phyloP scores from a whole-genome alignment of 2,329 filamentous ascomycete genomes.

The Diaporthe humulicola region DNA sequence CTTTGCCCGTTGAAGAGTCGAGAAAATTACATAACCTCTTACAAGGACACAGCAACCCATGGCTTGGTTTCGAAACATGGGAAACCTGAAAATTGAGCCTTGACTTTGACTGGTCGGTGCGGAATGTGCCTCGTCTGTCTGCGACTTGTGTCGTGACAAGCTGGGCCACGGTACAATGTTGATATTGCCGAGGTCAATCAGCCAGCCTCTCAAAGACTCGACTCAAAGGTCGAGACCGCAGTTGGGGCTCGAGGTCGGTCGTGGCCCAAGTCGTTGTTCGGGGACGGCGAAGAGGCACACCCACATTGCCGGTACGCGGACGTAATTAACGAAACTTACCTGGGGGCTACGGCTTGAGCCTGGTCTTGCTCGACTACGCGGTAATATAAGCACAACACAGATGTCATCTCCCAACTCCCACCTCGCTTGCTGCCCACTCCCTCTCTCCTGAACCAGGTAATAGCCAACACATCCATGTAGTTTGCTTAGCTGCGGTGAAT shows the following conservation, averaged over 20 bases:
- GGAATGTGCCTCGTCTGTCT: slow-evolving; percentile 7
- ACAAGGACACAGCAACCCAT: background rate
- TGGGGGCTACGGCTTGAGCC: slow-evolving; percentile 17
- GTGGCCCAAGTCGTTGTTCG: background rate
- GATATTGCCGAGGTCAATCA: background rate
- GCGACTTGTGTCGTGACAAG: background rate
- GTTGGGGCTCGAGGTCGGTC: background rate
- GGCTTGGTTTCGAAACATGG: slow-evolving; percentile 3
- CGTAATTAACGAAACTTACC: slow-evolving; percentile 28
- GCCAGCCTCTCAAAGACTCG: background rate
- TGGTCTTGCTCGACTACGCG: background rate
- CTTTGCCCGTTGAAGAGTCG: background rate
- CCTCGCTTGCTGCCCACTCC: slow-evolving; percentile 16
- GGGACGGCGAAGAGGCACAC: slow-evolving; percentile 20
- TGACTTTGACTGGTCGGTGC: slow-evolving; percentile 2
- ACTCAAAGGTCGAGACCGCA: background rate
- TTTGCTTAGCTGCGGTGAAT: background rate
- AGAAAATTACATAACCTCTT: slow-evolving; percentile 2
- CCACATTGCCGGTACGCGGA: slow-evolving; percentile 18
- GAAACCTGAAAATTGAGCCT: slow-evolving; percentile 7
- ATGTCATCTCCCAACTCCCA: slow-evolving; percentile 26
- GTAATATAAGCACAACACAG: slow-evolving; percentile 29
- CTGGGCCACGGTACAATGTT: background rate
- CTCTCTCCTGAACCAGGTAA: slow-evolving; percentile 12
- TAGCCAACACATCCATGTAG: slow-evolving; percentile 2